Evolutionary conservation across 192 early-diverging fungal genomes (phyloP).

Genomic region (Coemansia sp.): DNA sequence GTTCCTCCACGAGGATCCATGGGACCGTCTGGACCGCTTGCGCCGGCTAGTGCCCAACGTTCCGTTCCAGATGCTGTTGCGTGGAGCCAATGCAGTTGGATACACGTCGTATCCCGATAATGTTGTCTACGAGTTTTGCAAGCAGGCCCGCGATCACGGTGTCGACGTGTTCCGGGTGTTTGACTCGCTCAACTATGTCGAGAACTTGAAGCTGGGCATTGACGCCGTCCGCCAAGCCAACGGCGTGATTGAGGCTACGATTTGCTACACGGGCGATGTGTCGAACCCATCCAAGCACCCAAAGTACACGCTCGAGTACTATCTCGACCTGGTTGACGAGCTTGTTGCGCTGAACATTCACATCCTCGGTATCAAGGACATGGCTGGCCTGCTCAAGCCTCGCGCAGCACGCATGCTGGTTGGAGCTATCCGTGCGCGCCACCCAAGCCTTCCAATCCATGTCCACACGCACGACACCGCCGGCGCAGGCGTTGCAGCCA

Average conservation of each 20-base stretch:
- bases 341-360: constrained; percentile 91
- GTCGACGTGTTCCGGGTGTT: constrained; percentile 99
- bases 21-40: constrained; percentile 87
- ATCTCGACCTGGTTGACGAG: constrained; percentile 85
- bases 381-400: constrained; percentile 97
- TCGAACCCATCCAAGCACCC: constrained; percentile 73
- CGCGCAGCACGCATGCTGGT: constrained; percentile 85
- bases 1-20: constrained; percentile 96
- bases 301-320: constrained; percentile 92
- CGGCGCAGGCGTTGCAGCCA: constrained; percentile 95
- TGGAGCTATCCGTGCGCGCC: constrained; percentile 80
- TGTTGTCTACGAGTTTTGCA: constrained; percentile 95
- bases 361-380: constrained; percentile 92
- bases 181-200: constrained; percentile 96
- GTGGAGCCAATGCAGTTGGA: constrained; percentile 97
- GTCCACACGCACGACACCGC: constrained; percentile 98
- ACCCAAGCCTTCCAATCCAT: constrained; percentile 93
- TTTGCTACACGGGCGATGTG: constrained; percentile 95
- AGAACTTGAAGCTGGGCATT: constrained; percentile 94
- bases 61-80: constrained; percentile 98
- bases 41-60: constrained; percentile 91
- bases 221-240: constrained; percentile 91
- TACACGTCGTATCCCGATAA: constrained; percentile 98
- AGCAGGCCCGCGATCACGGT: constrained; percentile 83
- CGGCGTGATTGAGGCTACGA: constrained; percentile 90